phyloP scores from a whole-genome alignment of 2,329 filamentous ascomycete genomes.

The Alternaria sp. region DNA sequence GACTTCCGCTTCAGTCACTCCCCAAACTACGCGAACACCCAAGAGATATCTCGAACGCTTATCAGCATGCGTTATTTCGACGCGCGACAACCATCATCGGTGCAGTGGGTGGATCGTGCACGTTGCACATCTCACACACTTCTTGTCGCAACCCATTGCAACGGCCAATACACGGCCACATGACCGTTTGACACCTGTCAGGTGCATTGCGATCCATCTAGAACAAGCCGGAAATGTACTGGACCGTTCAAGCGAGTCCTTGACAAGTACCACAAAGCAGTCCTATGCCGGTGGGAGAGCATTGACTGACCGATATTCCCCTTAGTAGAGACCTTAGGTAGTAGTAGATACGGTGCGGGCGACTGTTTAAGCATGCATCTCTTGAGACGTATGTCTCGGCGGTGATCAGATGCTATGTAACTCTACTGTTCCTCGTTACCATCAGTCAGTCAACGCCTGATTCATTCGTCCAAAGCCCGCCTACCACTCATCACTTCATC shows the following conservation, averaged over 20 bases:
- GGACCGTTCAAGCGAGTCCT: slow-evolving; percentile 35
- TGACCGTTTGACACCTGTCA: slow-evolving; percentile 25
- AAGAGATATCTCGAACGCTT: slow-evolving; percentile 3
- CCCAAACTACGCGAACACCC: background rate
- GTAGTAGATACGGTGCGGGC: slow-evolving; percentile 36
- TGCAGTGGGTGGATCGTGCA: slow-evolving; percentile 36
- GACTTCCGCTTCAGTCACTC: background rate
- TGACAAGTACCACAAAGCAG: slow-evolving; percentile 24
- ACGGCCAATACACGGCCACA: slow-evolving; percentile 32
- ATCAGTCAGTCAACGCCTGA: background rate
- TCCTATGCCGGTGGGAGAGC: slow-evolving; percentile 40
- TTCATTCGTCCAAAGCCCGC: background rate
- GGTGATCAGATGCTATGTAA: slow-evolving; percentile 31
- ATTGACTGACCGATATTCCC: slow-evolving; percentile 35
- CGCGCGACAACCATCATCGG: slow-evolving; percentile 20
- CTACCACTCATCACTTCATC: background rate
- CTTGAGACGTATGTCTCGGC: slow-evolving; percentile 5
- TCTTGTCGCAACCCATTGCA: slow-evolving; percentile 35
- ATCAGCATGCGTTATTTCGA: slow-evolving; percentile 27
- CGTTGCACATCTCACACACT: slow-evolving; percentile 44
- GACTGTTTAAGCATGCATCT: slow-evolving; percentile 31
- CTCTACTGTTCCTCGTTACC: slow-evolving; percentile 21
- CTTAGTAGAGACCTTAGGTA: slow-evolving; percentile 22
- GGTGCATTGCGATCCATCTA: slow-evolving; percentile 31
- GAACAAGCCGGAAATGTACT: slow-evolving; percentile 28